phyloP scores from a whole-genome alignment of 2,329 filamentous ascomycete genomes.

The Apiospora phragmitis region DNA sequence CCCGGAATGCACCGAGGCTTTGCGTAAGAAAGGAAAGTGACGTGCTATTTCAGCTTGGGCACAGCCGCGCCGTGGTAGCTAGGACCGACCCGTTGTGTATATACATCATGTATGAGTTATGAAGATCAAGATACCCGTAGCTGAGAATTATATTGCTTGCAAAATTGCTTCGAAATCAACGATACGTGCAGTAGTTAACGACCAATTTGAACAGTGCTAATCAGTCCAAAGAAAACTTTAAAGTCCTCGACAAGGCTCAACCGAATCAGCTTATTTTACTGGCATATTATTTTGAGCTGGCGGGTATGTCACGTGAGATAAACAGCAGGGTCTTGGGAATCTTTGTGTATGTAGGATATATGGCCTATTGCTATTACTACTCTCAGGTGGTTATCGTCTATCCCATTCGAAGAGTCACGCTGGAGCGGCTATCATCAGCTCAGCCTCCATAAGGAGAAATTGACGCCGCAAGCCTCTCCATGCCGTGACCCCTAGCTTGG shows the following conservation, averaged over 20 bases:
- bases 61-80: not conserved
- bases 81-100: not conserved
- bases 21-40: slow-evolving; percentile 43
- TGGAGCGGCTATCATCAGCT: not conserved
- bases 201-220: not conserved
- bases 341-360: not conserved
- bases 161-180: not conserved
- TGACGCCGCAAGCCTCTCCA: not conserved
- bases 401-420: not conserved
- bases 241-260: not conserved
- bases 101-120: not conserved
- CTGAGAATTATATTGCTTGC: not conserved
- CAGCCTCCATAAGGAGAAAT: not conserved
- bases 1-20: slow-evolving; percentile 58
- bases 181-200: not conserved
- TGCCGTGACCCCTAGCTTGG: not conserved
- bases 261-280: not conserved
- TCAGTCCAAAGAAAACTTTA: not conserved
- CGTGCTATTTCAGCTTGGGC: not conserved
- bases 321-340: not conserved
- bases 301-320: not conserved
- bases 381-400: slow-evolving; percentile 4
- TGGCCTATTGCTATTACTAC: slow-evolving; percentile 5
- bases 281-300: not conserved
- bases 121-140: not conserved